Base-by-base conservation (phyloP, 495 filamentous ascomycete species). In the Cenococcum geophilum region DNA sequence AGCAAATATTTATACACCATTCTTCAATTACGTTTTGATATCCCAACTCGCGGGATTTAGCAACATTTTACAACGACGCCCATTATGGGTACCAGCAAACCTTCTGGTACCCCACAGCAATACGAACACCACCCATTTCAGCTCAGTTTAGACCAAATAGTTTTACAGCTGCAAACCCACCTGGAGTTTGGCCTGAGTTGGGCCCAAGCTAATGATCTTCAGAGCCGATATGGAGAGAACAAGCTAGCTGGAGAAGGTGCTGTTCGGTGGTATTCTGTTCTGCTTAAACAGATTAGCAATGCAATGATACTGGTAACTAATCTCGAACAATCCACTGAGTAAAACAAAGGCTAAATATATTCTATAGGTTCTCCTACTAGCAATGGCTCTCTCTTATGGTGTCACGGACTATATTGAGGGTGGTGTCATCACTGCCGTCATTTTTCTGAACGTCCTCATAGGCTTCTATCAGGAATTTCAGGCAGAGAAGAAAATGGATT, bases 231-330 rank as follows among this genome's bases (percentile, higher is more conserved):
- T 71, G 80, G 81, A 18, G 76, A 75, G 54, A 88, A 88, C 69
- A 83, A 85, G 67, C 64, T 88, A 34, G 79, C 83, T n/a, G 76
- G 83, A 6, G 83, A 82, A 16, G 82, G 77, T 36, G 78, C 76
- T 25, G 78, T 86, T 23, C 74, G 78, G 32, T 83, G 84, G 79
- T 84, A 86, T 68, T 82, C 80, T 60, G 82, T 89, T 48, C 77
- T 89, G 10, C 73, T 85, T 48, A 84, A 84, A 60, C 84, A 88
- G 69, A 66, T 86, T 25, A 76, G 76, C 61, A 87, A 87, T 79
- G 82, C 84, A 59, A 87, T 88, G 83, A 82, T 84, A 59, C 67
- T 86, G 76, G 76, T 84, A 74, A 64, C 79, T 76, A 5, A 11
- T 11, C n/a, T 12, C 59, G 5, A n/a, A 18, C 12, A 14, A 11